Percentiles rank a stretch among this genome's conserved stretches.
These are phyloP conservation scores for Claviceps sorghi DNA, from an alignment of 2,329 filamentous ascomycete species.

Conservation along the genomic window DNA sequence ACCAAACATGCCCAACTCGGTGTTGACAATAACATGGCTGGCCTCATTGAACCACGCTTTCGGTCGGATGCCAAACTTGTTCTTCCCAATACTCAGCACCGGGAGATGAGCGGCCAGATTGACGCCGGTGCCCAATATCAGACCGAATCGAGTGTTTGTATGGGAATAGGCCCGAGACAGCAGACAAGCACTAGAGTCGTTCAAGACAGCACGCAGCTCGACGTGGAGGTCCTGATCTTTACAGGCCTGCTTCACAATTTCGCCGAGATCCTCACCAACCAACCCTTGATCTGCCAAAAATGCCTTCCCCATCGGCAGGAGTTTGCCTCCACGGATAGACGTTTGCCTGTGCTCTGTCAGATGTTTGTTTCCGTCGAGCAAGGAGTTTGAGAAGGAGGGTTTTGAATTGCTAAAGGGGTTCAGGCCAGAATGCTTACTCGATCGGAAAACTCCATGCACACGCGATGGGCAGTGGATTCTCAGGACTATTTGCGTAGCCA, in stretches of 20 bases:
- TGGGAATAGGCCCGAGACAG: conserved; percentile 48
- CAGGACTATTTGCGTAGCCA: conserved; percentile 20
- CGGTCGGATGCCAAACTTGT: conserved; percentile 43
- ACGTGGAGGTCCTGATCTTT: conserved; percentile 35
- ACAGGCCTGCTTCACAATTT: conserved; percentile 42
- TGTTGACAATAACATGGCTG: conserved; percentile 51
- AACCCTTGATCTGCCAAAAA: conserved; percentile 45
- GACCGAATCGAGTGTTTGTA: conserved; percentile 43
- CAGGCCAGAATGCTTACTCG: conserved; percentile 34
- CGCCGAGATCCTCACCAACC: conserved; percentile 43
- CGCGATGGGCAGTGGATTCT: conserved; percentile 39
- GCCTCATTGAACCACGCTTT: conserved; percentile 41
- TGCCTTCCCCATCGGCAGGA: conserved; percentile 51
- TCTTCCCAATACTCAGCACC: conserved; percentile 35
- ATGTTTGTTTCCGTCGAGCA: neutral
- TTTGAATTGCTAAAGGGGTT: neutral
- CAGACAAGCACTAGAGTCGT: conserved; percentile 53
- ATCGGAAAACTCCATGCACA: conserved; percentile 58
- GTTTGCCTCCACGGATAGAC: conserved; percentile 42
- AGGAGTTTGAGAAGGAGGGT: neutral
- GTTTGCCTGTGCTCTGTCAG: conserved; percentile 39
- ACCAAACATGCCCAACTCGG: conserved; percentile 54
- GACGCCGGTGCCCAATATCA: conserved; percentile 53
- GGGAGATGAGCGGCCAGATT: conserved; percentile 53
- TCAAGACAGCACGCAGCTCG: conserved; percentile 45